Percentiles rank a stretch among this genome's conserved stretches.
Evolutionary conservation across 2,329 filamentous ascomycete genomes (phyloP).

Genomic region (Epichloe sylvatica): DNA sequence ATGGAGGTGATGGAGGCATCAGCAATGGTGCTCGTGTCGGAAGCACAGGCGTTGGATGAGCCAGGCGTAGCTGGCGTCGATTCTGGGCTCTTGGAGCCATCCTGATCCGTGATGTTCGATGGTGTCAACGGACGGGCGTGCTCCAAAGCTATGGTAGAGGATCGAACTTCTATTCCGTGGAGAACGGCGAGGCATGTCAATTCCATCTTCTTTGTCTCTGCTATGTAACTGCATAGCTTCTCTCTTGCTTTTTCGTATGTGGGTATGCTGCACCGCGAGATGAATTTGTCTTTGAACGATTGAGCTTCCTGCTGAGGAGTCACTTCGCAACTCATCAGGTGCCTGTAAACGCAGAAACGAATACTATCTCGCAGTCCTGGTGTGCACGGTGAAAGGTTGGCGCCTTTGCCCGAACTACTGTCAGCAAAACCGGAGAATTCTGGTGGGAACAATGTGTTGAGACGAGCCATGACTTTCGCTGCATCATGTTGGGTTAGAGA

Average conservation of each 20-base stretch:
- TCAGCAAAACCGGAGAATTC: conserved; percentile 9
- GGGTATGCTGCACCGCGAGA: conserved; percentile 19
- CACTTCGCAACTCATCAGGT: conserved; percentile 16
- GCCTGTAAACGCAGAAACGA: conserved; percentile 21
- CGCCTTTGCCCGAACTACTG: conserved; percentile 8
- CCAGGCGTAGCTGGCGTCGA: neutral
- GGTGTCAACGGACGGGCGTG: conserved; percentile 1
- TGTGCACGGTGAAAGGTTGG: conserved; percentile 17
- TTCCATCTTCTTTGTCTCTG: conserved; percentile 22
- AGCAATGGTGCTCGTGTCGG: conserved; percentile 2
- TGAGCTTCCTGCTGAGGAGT: conserved; percentile 10
- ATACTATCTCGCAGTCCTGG: conserved; percentile 20
- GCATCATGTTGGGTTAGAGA: conserved; percentile 5
- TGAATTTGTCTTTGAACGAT: conserved; percentile 18
- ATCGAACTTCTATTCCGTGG: conserved; percentile 8
- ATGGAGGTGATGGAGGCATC: conserved; percentile 1
- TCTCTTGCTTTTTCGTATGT: conserved; percentile 17
- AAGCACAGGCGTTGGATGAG: neutral
- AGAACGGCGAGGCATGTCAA: conserved; percentile 15
- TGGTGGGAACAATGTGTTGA: conserved; percentile 24
- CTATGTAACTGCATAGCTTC: conserved; percentile 17
- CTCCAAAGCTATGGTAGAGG: neutral
- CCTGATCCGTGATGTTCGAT: conserved; percentile 5
- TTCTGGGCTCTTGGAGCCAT: conserved; percentile 6
- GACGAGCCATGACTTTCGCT: conserved; percentile 18